Percentiles rank a stretch among this genome's conserved stretches.
These are phyloP conservation scores for Helotiales sp. DNA, from an alignment of 2,329 filamentous ascomycete genomes.

Conservation along the genomic window DNA sequence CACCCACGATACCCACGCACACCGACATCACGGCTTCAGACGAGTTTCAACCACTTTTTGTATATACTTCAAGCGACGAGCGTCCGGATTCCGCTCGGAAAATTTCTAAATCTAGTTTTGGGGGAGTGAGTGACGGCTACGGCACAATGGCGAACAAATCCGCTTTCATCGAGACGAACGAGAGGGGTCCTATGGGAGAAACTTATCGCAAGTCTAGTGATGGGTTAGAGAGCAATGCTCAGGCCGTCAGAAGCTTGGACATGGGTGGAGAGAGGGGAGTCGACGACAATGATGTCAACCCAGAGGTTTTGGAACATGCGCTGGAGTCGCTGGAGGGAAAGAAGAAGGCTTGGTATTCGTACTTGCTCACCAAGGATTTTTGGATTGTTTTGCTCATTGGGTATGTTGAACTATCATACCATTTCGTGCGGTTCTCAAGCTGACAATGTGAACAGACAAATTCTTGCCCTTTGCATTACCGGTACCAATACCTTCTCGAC, in stretches of 20 bases:
- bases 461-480: conserved; percentile 88
- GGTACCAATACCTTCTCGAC: conserved; percentile 88
- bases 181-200: conserved; percentile 23
- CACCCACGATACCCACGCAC: conserved; percentile 1
- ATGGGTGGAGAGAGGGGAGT: conserved; percentile 16
- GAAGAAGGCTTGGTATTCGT: conserved; percentile 68
- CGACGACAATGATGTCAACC: conserved; percentile 29
- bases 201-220: conserved; percentile 34
- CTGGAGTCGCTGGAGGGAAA: conserved; percentile 60
- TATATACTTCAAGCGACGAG: conserved; percentile 37
- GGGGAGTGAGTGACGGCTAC: conserved; percentile 7
- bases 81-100: conserved; percentile 12
- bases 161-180: conserved; percentile 31
- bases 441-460: conserved; percentile 57
- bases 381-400: conserved; percentile 82
- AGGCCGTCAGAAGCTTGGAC: conserved; percentile 26
- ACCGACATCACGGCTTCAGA: conserved; percentile 31
- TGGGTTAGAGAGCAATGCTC: conserved; percentile 28
- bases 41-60: conserved; percentile 36
- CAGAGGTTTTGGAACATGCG: conserved; percentile 45
- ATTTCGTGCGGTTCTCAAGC: conserved; percentile 4
- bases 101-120: neutral
- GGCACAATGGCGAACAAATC: conserved; percentile 28
- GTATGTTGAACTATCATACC: conserved; percentile 46
- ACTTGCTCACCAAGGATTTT: conserved; percentile 84